A percentile compares a stretch with the other conserved stretches of the same genome.
phyloP scores from a whole-genome alignment of 1,284 basidiomycete species.

The Afroboletus lepidellus region DNA sequence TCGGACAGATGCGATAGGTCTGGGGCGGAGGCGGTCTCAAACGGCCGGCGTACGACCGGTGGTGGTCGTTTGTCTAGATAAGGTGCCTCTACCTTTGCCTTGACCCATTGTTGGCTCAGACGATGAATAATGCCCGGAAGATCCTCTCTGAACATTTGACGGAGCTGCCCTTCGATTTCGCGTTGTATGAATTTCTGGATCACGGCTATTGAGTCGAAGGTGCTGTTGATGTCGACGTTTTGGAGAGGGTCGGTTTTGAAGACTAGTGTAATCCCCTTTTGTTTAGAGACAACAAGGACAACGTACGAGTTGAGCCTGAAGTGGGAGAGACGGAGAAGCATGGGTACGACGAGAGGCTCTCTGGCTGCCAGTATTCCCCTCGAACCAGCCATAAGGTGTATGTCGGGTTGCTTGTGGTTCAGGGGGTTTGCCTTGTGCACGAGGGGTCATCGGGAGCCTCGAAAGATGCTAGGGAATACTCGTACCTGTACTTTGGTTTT shows the following conservation, averaged over 20 bases:
- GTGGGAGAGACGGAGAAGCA: slow-evolving; percentile 95
- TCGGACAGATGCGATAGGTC: slow-evolving; percentile 20
- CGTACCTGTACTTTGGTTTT: slow-evolving; percentile 93
- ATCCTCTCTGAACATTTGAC: slow-evolving; percentile 98
- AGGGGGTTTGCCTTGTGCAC: slow-evolving; percentile 86
- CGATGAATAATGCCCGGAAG: slow-evolving; percentile 96
- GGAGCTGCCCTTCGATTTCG: slow-evolving; percentile 95
- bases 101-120: slow-evolving; percentile 93
- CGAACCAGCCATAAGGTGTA: slow-evolving; percentile 71
- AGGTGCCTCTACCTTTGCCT: slow-evolving; percentile 80
- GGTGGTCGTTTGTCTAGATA: slow-evolving; percentile 57
- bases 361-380: slow-evolving; percentile 89
- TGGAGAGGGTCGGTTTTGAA: slow-evolving; percentile 99
- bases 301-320: slow-evolving; percentile 95
- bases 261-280: slow-evolving; percentile 97
- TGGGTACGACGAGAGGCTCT: slow-evolving; percentile 93
- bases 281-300: slow-evolving; percentile 94
- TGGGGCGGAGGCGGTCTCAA: slow-evolving; percentile 30
- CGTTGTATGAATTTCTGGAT: slow-evolving; percentile 96
- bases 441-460: slow-evolving; percentile 3
- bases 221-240: slow-evolving; percentile 95
- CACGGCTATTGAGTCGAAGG: slow-evolving; percentile 97
- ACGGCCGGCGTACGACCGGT: slow-evolving; percentile 33
- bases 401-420: slow-evolving; percentile 85
- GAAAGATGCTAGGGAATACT: background rate